These are phyloP conservation scores for Fragaria iinumae DNA, from an alignment of 306 rosid genomes.

Conservation along the genomic window DNA sequence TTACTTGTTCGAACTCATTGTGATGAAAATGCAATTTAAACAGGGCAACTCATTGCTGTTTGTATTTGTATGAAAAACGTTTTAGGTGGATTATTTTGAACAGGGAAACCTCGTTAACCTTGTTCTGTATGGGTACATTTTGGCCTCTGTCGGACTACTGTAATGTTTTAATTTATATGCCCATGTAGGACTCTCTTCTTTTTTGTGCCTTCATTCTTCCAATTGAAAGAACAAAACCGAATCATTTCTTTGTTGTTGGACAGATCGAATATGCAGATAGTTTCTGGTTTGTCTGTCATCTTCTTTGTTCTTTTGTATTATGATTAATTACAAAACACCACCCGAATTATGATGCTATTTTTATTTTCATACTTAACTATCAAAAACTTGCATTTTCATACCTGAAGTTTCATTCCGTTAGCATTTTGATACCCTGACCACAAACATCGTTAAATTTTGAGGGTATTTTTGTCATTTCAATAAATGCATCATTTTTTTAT, in stretches of 20 bases:
- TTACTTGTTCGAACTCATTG: slow-evolving; percentile 6
- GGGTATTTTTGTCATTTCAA: too few relatives aligned
- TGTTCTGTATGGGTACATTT: background rate
- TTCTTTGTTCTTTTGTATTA: too few relatives aligned
- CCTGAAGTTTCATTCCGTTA: too few relatives aligned
- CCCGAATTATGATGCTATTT: too few relatives aligned
- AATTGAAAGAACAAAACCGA: too few relatives aligned
- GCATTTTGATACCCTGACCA: too few relatives aligned
- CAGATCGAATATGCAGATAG: background rate
- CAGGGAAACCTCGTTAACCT: background rate
- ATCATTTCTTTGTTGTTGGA: background rate
- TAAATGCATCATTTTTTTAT: too few relatives aligned
- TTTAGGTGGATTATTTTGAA: background rate
- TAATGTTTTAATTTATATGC: background rate
- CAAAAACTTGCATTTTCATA: too few relatives aligned
- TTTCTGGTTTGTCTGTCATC: background rate
- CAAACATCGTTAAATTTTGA: too few relatives aligned
- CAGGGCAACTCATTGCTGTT: background rate
- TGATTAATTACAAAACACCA: too few relatives aligned
- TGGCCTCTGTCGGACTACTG: background rate
- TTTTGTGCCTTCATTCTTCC: background rate
- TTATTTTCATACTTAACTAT: too few relatives aligned
- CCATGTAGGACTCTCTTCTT: background rate
- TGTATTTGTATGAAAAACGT: background rate
- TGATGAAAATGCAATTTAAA: slow-evolving; percentile 14